Conservation (phyloP, 305 asterid species). For the Solanum chacoense region DNA sequence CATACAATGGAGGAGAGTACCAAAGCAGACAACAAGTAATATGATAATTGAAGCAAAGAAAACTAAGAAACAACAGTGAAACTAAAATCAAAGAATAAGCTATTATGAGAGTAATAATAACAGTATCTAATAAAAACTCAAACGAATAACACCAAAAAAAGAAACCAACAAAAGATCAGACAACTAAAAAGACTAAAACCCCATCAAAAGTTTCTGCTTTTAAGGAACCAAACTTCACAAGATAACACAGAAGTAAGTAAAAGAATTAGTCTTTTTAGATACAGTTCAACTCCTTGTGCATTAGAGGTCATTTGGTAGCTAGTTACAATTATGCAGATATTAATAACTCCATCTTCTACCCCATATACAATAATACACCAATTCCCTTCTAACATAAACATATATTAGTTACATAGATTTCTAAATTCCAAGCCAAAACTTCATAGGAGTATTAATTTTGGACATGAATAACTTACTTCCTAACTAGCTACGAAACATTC, state of each 20-base stretch:
- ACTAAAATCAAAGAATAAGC: background rate
- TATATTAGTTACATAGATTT: background rate
- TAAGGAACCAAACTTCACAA: background rate
- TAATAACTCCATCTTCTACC: background rate
- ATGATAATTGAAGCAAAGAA: background rate
- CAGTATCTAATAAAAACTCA: background rate
- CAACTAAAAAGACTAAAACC: background rate
- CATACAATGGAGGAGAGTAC: background rate
- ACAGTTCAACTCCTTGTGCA: background rate
- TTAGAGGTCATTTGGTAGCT: background rate
- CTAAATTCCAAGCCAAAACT: background rate
- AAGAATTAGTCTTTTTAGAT: background rate
- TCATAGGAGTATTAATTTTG: background rate
- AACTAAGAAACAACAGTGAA: background rate
- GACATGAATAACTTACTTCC: background rate
- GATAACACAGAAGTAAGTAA: background rate
- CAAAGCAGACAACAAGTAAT: background rate
- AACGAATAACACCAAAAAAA: background rate
- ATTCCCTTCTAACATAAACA: background rate
- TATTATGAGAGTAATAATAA: background rate
- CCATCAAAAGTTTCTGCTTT: background rate
- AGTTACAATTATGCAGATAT: background rate
- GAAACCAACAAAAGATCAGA: background rate
- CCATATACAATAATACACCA: background rate
- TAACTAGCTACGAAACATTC: background rate